Percentiles rank a stretch among this genome's conserved stretches.
These are phyloP conservation scores for Lachancea fermentati DNA, from an alignment of 805 yeast species.

Conservation along the genomic window DNA sequence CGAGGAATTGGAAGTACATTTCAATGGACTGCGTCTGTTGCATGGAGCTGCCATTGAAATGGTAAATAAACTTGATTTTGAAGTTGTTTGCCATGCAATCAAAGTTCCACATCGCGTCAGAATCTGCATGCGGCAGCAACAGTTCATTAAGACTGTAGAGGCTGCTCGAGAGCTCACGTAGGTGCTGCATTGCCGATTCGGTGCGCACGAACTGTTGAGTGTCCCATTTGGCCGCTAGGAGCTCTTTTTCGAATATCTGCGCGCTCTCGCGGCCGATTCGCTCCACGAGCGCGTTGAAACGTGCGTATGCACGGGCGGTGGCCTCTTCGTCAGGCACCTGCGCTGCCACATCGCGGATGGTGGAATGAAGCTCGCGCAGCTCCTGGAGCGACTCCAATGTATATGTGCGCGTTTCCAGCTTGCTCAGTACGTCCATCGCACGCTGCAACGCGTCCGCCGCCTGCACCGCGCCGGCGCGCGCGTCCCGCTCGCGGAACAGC, in stretches of 20 bases:
- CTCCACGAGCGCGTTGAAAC: neutral
- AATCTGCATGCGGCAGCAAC: conserved; percentile 11
- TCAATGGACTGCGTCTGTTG: conserved; percentile 44
- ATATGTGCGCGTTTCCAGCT: no score
- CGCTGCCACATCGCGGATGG: neutral
- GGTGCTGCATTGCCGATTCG: conserved; percentile 9
- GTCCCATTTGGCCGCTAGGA: conserved; percentile 31
- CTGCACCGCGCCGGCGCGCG: conserved; percentile 12
- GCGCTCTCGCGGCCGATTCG: conserved; percentile 10
- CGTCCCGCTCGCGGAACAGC: conserved; percentile 2
- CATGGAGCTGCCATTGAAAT: conserved; percentile 36
- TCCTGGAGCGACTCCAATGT: no score
- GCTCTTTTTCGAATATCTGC: conserved; percentile 13
- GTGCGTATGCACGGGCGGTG: neutral
- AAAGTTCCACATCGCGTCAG: conserved; percentile 40
- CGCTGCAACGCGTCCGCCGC: conserved; percentile 16
- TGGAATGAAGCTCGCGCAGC: no score
- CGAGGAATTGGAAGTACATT: conserved; percentile 45
- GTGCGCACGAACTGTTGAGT: conserved; percentile 16
- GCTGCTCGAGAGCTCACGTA: conserved; percentile 17
- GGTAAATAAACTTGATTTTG: conserved; percentile 46
- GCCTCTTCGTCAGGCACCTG: neutral
- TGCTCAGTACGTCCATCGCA: conserved; percentile 6
- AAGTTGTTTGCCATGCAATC: conserved; percentile 42
- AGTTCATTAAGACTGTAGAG: conserved; percentile 16